Percentiles rank a stretch among this genome's conserved stretches.
phyloP scores from a whole-genome alignment of 2,329 filamentous ascomycete species.

The Alternaria solani region DNA sequence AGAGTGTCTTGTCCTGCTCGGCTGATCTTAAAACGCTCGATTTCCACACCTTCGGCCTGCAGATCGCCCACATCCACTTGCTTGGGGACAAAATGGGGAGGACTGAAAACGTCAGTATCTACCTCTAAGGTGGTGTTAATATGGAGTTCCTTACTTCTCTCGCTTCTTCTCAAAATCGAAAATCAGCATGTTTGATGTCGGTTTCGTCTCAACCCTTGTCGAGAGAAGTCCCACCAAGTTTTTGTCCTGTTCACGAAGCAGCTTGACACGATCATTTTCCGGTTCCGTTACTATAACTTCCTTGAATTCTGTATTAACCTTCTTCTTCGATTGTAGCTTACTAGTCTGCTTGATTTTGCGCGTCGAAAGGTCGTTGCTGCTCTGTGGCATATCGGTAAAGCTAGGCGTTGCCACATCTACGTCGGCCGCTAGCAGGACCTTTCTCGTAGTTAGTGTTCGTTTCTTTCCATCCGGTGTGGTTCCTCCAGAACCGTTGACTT shows the following conservation, averaged over 20 bases:
- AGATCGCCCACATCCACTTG: background rate
- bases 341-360: background rate
- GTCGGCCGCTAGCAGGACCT: background rate
- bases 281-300: background rate
- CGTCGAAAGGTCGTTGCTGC: background rate
- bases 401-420: background rate
- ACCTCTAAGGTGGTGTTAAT: background rate
- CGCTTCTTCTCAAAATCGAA: background rate
- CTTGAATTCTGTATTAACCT: accelerated
- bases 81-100: background rate
- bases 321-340: background rate
- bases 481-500: background rate
- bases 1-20: background rate
- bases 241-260: background rate
- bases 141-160: background rate
- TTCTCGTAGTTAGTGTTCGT: accelerated
- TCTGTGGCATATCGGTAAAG: background rate
- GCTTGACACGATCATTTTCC: background rate
- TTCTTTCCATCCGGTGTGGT: background rate
- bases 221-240: background rate
- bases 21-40: background rate
- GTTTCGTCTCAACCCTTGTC: background rate
- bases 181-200: background rate
- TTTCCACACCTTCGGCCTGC: background rate
- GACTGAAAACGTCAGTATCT: background rate